Percentiles rank a stretch among this genome's conserved stretches.
Evolutionary conservation across 2,329 filamentous ascomycete species (phyloP).

Genomic region (Ophiobolus disseminans): DNA sequence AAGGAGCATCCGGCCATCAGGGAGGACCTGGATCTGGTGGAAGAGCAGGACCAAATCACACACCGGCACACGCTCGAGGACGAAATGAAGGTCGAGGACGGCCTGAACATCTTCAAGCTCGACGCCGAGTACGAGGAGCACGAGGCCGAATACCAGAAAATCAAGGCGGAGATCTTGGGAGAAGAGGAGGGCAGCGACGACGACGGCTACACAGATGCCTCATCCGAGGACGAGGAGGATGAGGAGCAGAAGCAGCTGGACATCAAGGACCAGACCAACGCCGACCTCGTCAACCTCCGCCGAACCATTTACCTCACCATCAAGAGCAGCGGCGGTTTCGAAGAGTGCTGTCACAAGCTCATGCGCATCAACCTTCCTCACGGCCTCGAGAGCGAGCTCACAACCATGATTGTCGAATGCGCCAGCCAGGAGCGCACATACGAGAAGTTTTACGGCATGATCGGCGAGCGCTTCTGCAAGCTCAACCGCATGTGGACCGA

Average conservation of each 20-base stretch:
- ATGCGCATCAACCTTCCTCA: constrained; percentile 85
- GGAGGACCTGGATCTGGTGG: constrained; percentile 92
- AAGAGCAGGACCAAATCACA: constrained; percentile 98
- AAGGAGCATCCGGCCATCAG: constrained; percentile 91
- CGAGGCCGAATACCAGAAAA: constrained; percentile 85
- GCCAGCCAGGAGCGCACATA: constrained; percentile 97
- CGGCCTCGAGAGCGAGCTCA: constrained; percentile 87
- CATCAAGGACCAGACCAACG: constrained; percentile 97
- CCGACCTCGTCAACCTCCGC: constrained; percentile 90
- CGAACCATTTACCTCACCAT: constrained; percentile 97
- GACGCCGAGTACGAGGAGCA: constrained; percentile 90
- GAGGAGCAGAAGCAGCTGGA: constrained; percentile 84
- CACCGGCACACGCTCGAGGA: constrained; percentile 79
- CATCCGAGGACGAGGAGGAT: constrained; percentile 75
- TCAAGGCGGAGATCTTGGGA: constrained; percentile 93
- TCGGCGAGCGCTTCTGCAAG: constrained; percentile 94
- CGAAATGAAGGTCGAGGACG: constrained; percentile 82
- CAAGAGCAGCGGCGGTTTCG: constrained; percentile 93
- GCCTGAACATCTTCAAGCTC: constrained; percentile 93
- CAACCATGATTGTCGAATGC: constrained; percentile 96
- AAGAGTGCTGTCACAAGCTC: constrained; percentile 96
- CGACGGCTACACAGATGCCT: constrained; percentile 67
- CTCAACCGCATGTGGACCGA: constrained; percentile 94
- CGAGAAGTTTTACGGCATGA: constrained; percentile 94
- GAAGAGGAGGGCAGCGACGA: constrained; percentile 77